Evolutionary conservation across 352 stramenopile species (phyloP).

Genomic region (Pilasporangium apinafurcum): DNA sequence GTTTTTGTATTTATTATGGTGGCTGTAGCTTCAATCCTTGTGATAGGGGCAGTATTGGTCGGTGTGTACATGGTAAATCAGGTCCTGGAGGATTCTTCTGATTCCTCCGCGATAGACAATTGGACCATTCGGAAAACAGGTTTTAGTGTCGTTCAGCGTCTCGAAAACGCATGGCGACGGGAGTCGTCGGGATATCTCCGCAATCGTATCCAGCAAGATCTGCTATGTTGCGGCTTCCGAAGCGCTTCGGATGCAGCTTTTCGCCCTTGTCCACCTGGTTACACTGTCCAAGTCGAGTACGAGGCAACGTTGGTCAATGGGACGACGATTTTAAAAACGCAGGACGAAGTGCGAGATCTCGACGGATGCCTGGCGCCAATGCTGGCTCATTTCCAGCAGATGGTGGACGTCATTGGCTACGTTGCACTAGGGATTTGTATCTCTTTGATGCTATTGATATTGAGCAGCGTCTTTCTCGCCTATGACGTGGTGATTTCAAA

Average conservation of each 20-base stretch:
- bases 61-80: constrained; percentile 62
- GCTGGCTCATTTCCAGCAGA: constrained; percentile 39
- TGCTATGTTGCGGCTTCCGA: constrained; percentile 66
- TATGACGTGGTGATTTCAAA: constrained; percentile 56
- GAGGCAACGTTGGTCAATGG: constrained; percentile 56
- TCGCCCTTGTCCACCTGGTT: constrained; percentile 44
- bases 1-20: constrained; percentile 26
- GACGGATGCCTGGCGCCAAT: constrained; percentile 44
- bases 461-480: constrained; percentile 44
- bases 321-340: constrained; percentile 26
- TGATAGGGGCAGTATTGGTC: constrained; percentile 27
- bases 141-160: constrained; percentile 48
- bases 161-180: constrained; percentile 39
- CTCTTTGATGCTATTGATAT: constrained; percentile 29
- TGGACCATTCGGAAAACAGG: constrained; percentile 70
- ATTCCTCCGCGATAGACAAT: constrained; percentile 35
- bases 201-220: constrained; percentile 47
- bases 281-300: constrained; percentile 41
- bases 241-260: constrained; percentile 30
- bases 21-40: constrained; percentile 27
- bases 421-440: constrained; percentile 21
- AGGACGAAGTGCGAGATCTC: constrained; percentile 40
- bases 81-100: constrained; percentile 28
- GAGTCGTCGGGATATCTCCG: constrained; percentile 34
- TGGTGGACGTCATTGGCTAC: constrained; percentile 35